Percentiles rank a stretch among this genome's conserved stretches.
Evolutionary conservation across 2,329 filamentous ascomycete genomes (phyloP).

Genomic region (Epichloe amarillans): DNA sequence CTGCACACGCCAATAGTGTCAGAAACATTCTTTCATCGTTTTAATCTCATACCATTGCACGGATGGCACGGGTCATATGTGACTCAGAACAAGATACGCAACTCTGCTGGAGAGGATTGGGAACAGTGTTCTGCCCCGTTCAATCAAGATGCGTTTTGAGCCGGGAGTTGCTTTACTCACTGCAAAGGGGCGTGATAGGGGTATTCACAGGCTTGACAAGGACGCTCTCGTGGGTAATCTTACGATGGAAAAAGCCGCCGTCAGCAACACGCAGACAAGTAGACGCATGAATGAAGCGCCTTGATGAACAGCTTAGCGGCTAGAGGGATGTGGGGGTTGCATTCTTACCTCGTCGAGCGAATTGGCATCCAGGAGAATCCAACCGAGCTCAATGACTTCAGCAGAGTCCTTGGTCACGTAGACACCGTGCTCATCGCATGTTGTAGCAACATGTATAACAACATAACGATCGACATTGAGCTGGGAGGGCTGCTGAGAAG

Average conservation of each 20-base stretch:
- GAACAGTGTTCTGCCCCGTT: neutral
- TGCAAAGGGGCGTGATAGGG: slow-evolving; percentile 95
- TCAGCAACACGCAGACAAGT: slow-evolving; percentile 8
- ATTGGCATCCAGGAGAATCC: slow-evolving; percentile 90
- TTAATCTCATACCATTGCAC: neutral
- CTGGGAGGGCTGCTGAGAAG: slow-evolving; percentile 33
- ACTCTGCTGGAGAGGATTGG: neutral
- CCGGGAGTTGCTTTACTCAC: slow-evolving; percentile 47
- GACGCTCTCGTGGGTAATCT: slow-evolving; percentile 91
- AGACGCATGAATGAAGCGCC: neutral
- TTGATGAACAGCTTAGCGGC: neutral
- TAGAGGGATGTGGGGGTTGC: slow-evolving; percentile 3
- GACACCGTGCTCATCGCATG: slow-evolving; percentile 96
- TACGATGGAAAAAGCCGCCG: neutral
- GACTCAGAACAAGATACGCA: neutral
- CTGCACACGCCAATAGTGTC: slow-evolving; percentile 31
- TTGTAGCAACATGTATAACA: slow-evolving; percentile 96
- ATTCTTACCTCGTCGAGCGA: slow-evolving; percentile 75
- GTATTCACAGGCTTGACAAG: slow-evolving; percentile 98
- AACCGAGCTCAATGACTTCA: slow-evolving; percentile 97
- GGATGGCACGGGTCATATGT: neutral
- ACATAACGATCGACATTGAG: slow-evolving; percentile 88
- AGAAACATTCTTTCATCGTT: neutral
- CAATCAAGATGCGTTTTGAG: slow-evolving; percentile 7
- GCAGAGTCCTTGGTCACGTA: slow-evolving; percentile 99